Conservation (phyloP, 495 filamentous ascomycete species). For the Hyaloscypha finlandica region DNA sequence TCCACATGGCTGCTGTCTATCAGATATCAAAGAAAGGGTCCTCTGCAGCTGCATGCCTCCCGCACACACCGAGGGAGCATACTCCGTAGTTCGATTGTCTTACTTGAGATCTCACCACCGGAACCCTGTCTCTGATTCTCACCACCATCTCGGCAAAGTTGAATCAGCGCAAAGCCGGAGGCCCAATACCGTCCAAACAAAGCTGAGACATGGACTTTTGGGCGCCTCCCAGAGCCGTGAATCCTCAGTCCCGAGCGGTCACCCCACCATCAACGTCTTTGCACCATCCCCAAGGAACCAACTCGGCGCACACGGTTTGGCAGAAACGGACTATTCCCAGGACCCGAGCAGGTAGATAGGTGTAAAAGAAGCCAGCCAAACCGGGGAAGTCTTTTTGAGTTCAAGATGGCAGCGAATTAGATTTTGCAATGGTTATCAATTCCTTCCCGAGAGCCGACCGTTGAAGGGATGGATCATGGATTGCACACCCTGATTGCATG, state of each 20-base stretch:
- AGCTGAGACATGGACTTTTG: conserved; percentile 15
- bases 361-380: not conserved
- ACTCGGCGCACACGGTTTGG: not conserved
- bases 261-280: conserved; percentile 7
- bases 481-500: conserved; percentile 4
- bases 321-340: conserved; percentile 1
- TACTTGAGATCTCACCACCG: not conserved
- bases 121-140: conserved; percentile 1
- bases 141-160: not conserved
- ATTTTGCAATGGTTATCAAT: conserved; percentile 4
- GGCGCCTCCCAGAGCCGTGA: conserved; percentile 7
- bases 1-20: not conserved
- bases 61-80: too few relatives aligned
- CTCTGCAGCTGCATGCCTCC: not conserved
- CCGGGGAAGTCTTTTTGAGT: not conserved
- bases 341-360: not conserved
- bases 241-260: conserved; percentile 10
- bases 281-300: not conserved
- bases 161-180: not conserved
- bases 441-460: conserved; percentile 1
- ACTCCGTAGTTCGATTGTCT: not conserved
- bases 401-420: not conserved
- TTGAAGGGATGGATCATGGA: not conserved
- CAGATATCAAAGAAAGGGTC: not conserved
- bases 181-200: conserved; percentile 9